Evolutionary conservation across 164 flowering plant species (phyloP), one percentile per base, ranked within the genome.

Genomic region (Aristolochia fimbriata): DNA sequence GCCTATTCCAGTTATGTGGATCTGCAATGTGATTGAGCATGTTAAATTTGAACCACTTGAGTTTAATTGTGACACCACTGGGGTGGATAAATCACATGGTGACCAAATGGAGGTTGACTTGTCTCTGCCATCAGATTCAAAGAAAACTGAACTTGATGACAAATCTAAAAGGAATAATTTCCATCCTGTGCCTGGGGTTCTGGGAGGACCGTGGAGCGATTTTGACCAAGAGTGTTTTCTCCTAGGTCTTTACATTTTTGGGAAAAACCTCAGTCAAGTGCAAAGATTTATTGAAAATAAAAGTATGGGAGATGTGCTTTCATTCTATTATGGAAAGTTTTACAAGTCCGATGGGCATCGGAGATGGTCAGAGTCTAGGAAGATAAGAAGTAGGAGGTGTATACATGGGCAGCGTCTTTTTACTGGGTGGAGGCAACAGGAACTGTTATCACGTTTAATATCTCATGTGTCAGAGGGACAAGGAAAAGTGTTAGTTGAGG

Each of bases 211-310:
- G 10, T 93, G 97, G 99, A 80, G 64, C 67, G 83, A 82, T 60
- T 25, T 68, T 56, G 97, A 93, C 59, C 73, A 69, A 59, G 76
- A 64, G 25, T 73, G 79, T 63, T 82, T 93, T 71, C 74, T 93
- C 58, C 91, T 93, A 50, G 89, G 95, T 56, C 70, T 93, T n/a
- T 86, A 90, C 63, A 80, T 90, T 13, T 88, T 86, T 70, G 95
- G 93, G 57, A 93, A 93, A 73, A 86, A 87, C 60, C 82, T 93
- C 57, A 73, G 70, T 65, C 80, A 68, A 46, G 77, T 86, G 54
- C 61, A 73, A 78, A 80, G 55, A 50, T 91, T 93, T 73, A 53
- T 85, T 37, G 91, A 66, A 65, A 76, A 71, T 62, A 86, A 83
- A 66, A 66, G 33, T 48, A 82, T 84, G 85, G 88, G 87, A 15